Percentiles rank a stretch among this genome's conserved stretches.
These are phyloP conservation scores for Teratosphaeriaceae sp. DNA, from an alignment of 2,329 filamentous ascomycete genomes.

Conservation along the genomic window DNA sequence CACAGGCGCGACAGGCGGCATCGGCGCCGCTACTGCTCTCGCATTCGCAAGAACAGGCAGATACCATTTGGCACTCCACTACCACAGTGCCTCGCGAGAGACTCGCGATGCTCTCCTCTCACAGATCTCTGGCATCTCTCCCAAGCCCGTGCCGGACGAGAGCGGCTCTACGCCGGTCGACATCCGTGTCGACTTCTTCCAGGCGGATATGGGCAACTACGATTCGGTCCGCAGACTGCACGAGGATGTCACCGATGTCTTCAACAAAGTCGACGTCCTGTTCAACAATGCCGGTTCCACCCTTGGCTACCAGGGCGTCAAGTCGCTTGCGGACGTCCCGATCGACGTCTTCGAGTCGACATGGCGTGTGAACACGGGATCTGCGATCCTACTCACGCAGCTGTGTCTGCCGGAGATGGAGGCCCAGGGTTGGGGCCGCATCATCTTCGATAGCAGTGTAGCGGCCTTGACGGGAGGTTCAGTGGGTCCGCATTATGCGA, in stretches of 20 bases:
- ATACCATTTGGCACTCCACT: conserved; percentile 40
- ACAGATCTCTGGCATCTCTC: conserved; percentile 17
- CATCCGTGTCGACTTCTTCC: conserved; percentile 29
- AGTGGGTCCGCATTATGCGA: conserved; percentile 36
- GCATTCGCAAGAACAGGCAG: conserved; percentile 33
- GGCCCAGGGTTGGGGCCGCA: conserved; percentile 29
- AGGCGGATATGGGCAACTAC: conserved; percentile 18
- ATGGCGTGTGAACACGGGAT: conserved; percentile 33
- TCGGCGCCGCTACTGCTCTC: conserved; percentile 37
- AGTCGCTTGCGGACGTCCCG: conserved; percentile 27
- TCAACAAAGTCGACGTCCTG: conserved; percentile 34
- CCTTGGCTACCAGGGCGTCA: conserved; percentile 18
- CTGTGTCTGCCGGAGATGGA: conserved; percentile 35
- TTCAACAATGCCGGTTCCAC: conserved; percentile 36
- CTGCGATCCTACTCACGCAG: conserved; percentile 32
- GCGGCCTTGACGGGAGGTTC: conserved; percentile 36
- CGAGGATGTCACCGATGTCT: conserved; percentile 23
- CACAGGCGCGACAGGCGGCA: conserved; percentile 40
- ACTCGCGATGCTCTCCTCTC: conserved; percentile 27
- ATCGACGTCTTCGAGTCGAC: conserved; percentile 32
- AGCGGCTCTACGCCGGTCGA: conserved; percentile 28
- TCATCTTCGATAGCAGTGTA: conserved; percentile 34
- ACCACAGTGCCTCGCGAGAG: conserved; percentile 30
- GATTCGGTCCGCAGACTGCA: conserved; percentile 29
- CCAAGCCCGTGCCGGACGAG: not conserved